Base-by-base conservation (phyloP, 225 moss, liverwort and hornwort species). In the Physcomitrium patens region DNA sequence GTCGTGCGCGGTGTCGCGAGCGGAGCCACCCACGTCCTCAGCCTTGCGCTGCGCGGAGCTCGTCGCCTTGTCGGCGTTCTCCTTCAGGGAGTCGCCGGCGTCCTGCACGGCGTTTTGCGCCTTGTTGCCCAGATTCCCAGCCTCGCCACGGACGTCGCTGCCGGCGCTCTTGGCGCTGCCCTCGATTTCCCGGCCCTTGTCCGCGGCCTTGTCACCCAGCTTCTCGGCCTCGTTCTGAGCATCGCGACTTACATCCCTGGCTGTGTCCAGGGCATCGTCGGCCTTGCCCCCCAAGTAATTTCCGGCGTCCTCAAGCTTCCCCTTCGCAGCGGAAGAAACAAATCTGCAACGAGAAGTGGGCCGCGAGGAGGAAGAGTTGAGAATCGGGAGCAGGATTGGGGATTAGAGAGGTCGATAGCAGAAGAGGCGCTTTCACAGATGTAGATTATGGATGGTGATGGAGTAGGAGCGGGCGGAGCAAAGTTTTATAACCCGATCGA, bases 1-100 rank as follows among this genome's bases (percentile, higher is more conserved):
- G 44, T 80, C 76, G 2, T 14, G 11, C 0, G 79, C 79, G 15
- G 68, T 76, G 52, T 45, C 64, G 7, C n/a, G 0, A 2, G 77
- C 77, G 0, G 80, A 77, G 64, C 80, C 80, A 53, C 77, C 77
- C 8, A 0, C 17, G 18, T 83, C 12, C 49, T 83, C 77, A 1
- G 75, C 80, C 24, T 83, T 83, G 11, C 67, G 42, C 50, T 77
- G 76, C 77, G 72, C 78, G 3, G 52, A n/a, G 55, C 3, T 19
- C 17, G 73, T 15, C 3, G 67, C 74, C 51, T 81, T 63, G 23
- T 84, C 62, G 0, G 62, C 22, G 9, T 2, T 57, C 1, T n/a
- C 3, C 56, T 84, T 78, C 63, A 77, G 22, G 5, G 77, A 77
- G 28, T 69, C 68, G 2, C 73, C 49, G 0, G 63, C 76, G 18